A percentile compares a stretch with the other conserved stretches of the same genome.
These are phyloP conservation scores for Pleurostoma richardsiae DNA, from an alignment of 2,329 filamentous ascomycete species.

Conservation along the genomic window DNA sequence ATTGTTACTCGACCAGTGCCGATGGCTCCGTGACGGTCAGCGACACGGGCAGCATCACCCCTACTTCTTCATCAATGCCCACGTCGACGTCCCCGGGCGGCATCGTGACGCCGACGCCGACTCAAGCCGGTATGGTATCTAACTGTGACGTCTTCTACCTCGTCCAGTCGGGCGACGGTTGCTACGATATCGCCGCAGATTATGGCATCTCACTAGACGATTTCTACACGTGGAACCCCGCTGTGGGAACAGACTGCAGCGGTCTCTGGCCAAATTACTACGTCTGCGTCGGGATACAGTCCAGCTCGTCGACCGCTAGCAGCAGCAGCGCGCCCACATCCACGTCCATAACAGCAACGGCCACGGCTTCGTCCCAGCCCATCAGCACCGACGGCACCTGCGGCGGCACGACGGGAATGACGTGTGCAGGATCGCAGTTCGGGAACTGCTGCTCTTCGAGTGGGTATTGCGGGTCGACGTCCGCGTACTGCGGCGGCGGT, in stretches of 20 bases:
- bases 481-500: too few species aligned
- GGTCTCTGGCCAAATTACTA: background rate
- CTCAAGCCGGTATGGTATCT: slow-evolving; percentile 1
- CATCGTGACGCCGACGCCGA: slow-evolving; percentile 1
- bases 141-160: slow-evolving; percentile 1
- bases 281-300: background rate
- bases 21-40: background rate
- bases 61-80: background rate
- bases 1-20: slow-evolving; percentile 1
- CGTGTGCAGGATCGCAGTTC: background rate
- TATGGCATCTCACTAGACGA: background rate
- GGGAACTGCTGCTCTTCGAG: background rate
- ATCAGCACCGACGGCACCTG: background rate
- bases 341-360: too few species aligned
- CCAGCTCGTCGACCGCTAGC: background rate
- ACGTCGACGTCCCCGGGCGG: slow-evolving; percentile 1
- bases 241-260: background rate
- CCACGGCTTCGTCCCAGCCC: too few species aligned
- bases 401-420: slow-evolving; percentile 1
- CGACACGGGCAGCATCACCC: background rate
- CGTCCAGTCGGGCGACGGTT: background rate
- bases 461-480: too few species aligned
- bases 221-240: slow-evolving; percentile 1
- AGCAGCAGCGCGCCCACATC: too few species aligned
- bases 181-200: background rate